Conservation (phyloP, 805 yeast species). For the Cyberlindnera japonica region DNA sequence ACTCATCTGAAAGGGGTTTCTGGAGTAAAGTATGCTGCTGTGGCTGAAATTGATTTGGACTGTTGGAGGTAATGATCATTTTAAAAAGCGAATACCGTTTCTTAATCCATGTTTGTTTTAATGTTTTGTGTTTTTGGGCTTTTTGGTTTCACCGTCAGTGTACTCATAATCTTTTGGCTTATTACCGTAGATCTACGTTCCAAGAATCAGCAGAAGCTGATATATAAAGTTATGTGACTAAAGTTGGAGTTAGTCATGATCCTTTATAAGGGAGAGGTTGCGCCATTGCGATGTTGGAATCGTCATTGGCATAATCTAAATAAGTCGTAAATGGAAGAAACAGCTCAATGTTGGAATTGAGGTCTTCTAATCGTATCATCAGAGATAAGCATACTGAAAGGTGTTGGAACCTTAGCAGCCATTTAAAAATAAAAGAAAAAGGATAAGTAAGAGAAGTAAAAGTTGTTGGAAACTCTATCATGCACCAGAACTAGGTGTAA, state of each 20-base stretch:
- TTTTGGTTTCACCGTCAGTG: too few species aligned
- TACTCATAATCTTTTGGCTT: too few species aligned
- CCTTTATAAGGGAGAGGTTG: too few species aligned
- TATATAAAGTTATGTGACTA: constrained; percentile 4
- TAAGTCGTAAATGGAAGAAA: constrained; percentile 2
- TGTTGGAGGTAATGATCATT: too few species aligned
- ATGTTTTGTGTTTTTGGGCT: too few species aligned
- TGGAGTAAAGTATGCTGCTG: constrained; percentile 28
- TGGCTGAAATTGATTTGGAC: constrained; percentile 14
- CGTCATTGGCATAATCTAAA: constrained; percentile 4
- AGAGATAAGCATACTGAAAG: constrained; percentile 7
- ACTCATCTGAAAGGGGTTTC: constrained; percentile 23
- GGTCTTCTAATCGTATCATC: constrained; percentile 4
- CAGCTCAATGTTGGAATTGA: constrained; percentile 20
- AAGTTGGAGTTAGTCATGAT: constrained; percentile 14
- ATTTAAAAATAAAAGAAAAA: not conserved
- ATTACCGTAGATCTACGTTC: too few species aligned
- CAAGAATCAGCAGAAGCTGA: too few species aligned
- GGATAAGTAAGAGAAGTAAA: not conserved
- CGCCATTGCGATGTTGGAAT: constrained; percentile 22
- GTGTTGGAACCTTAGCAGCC: constrained; percentile 12
- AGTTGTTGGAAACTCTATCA: constrained; percentile 11
- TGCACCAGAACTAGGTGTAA: not conserved
- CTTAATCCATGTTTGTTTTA: too few species aligned
- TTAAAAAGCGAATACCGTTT: too few species aligned